Evolutionary conservation across 768 basidiomycete species (phyloP).

Genomic region (Tremella mesenterica): DNA sequence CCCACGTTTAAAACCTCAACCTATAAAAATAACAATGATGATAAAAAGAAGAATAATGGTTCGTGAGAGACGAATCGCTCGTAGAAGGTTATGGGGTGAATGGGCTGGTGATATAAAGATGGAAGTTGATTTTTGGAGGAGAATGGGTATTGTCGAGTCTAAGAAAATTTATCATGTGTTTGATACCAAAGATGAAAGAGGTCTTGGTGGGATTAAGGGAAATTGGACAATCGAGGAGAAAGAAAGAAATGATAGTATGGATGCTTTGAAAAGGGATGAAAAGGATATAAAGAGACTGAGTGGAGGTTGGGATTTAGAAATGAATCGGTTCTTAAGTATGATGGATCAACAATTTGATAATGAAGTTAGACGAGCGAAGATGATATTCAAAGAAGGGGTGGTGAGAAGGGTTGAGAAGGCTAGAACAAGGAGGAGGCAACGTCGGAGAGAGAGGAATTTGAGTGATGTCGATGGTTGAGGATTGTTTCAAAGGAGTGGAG

Average conservation of each 20-base stretch:
- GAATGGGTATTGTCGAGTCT: slow-evolving; percentile 3
- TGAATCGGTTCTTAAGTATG: slow-evolving; percentile 6
- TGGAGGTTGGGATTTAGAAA: slow-evolving; percentile 15
- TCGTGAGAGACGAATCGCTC: slow-evolving; percentile 49
- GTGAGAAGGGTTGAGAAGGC: slow-evolving; percentile 13
- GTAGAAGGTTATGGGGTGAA: slow-evolving; percentile 8
- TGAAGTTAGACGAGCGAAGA: slow-evolving; percentile 13
- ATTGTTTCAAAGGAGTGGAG: too few relatives aligned
- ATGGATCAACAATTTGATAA: slow-evolving; percentile 12
- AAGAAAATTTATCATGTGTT: too few relatives aligned
- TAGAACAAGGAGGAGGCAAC: slow-evolving; percentile 4
- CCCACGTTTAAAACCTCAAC: slow-evolving; percentile 73
- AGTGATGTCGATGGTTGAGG: too few relatives aligned
- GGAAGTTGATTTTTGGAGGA: slow-evolving; percentile 28
- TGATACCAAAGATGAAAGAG: too few relatives aligned
- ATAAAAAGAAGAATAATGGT: slow-evolving; percentile 51
- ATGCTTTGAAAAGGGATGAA: too few relatives aligned
- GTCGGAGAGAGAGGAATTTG: slow-evolving; percentile 8
- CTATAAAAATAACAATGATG: slow-evolving; percentile 60
- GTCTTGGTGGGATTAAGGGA: too few relatives aligned
- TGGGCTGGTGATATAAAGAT: slow-evolving; percentile 20
- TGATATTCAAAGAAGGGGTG: slow-evolving; percentile 7
- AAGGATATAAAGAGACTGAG: too few relatives aligned
- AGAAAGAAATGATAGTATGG: too few relatives aligned
- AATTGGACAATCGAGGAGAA: too few relatives aligned